Evolutionary conservation across 1,139 yeast genomes (phyloP).

Genomic region (Wickerhamomyces sp.): DNA sequence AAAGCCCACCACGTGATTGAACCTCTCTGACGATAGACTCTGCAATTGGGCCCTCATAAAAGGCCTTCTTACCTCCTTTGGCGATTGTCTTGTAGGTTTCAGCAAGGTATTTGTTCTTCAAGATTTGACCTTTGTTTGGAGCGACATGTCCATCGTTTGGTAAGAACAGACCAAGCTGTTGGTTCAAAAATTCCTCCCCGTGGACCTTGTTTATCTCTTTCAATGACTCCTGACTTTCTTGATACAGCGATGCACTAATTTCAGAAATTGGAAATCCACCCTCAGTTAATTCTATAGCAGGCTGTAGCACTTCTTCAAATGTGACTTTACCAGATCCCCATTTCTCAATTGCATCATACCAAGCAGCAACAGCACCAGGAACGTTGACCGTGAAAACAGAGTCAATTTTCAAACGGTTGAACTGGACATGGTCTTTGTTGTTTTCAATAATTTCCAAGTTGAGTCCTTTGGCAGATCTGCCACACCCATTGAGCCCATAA

Average conservation of each 20-base stretch:
- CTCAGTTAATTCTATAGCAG: conserved; percentile 69
- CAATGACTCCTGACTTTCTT: conserved; percentile 34
- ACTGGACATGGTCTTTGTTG: conserved; percentile 26
- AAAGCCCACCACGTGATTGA: conserved; percentile 46
- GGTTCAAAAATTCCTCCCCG: conserved; percentile 29
- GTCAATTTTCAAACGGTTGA: conserved; percentile 32
- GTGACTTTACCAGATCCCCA: conserved; percentile 74
- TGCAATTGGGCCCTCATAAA: conserved; percentile 65
- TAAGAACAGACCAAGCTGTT: conserved; percentile 30
- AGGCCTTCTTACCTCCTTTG: conserved; percentile 55
- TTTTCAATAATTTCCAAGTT: conserved; percentile 44
- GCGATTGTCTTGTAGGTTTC: conserved; percentile 48
- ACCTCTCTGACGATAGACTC: conserved; percentile 57
- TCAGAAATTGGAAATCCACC: conserved; percentile 63
- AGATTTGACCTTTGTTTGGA: conserved; percentile 59
- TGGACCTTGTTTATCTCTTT: conserved; percentile 30
- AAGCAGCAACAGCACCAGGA: conserved; percentile 76
- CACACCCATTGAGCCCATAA: conserved; percentile 72
- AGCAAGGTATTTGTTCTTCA: conserved; percentile 51
- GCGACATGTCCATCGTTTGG: conserved; percentile 34
- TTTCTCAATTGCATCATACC: conserved; percentile 59
- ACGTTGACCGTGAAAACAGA: conserved; percentile 63
- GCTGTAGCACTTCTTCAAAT: conserved; percentile 53
- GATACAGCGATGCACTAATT: conserved; percentile 53
- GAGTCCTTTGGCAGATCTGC: conserved; percentile 55